phyloP scores from a whole-genome alignment of 2,329 filamentous ascomycete species.

The Apiospora pterosperma region DNA sequence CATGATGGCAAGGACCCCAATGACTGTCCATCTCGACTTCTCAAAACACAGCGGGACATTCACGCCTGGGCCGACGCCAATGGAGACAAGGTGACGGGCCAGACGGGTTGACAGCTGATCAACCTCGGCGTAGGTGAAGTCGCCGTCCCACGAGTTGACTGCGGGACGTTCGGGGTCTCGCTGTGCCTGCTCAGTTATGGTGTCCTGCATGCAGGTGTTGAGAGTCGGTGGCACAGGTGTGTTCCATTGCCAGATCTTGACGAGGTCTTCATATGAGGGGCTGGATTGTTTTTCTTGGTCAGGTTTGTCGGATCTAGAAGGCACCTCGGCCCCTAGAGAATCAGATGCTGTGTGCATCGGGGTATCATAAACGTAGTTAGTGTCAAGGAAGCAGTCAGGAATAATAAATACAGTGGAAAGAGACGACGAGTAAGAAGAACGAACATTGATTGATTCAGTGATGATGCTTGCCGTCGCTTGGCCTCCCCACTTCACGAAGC shows the following conservation, averaged over 20 bases:
- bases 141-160: slow-evolving; percentile 37
- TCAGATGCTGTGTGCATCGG: not conserved
- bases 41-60: slow-evolving; percentile 34
- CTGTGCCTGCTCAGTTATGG: slow-evolving; percentile 37
- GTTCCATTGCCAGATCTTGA: slow-evolving; percentile 46
- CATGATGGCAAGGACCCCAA: slow-evolving; percentile 31
- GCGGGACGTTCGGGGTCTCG: slow-evolving; percentile 36
- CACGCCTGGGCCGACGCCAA: slow-evolving; percentile 30
- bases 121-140: slow-evolving; percentile 26
- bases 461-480: not conserved
- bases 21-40: slow-evolving; percentile 29
- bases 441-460: not conserved
- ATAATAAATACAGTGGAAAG: not conserved
- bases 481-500: not conserved
- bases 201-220: slow-evolving; percentile 42
- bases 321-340: not conserved
- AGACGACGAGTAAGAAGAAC: not conserved
- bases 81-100: slow-evolving; percentile 16
- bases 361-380: not conserved
- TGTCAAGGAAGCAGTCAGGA: not conserved
- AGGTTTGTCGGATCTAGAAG: not conserved
- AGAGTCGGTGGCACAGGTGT: slow-evolving; percentile 36
- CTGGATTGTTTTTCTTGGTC: not conserved
- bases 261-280: slow-evolving; percentile 29
- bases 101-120: slow-evolving; percentile 18